These are phyloP conservation scores for Salix dunnii DNA, from an alignment of 345 rosid species.

Conservation along the genomic window DNA sequence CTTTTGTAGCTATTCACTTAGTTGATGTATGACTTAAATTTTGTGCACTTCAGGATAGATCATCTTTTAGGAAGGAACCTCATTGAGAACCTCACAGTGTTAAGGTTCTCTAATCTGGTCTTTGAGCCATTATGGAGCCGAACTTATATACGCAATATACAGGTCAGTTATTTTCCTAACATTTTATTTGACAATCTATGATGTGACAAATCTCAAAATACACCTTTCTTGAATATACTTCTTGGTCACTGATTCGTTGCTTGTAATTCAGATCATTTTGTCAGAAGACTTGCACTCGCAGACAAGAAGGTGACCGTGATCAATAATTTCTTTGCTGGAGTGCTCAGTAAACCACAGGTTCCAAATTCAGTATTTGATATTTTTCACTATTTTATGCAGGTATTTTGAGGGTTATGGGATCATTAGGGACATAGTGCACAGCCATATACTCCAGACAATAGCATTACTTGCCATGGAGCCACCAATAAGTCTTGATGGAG, in stretches of 20 bases:
- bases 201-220: neutral
- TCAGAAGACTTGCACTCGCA: conserved; percentile 52
- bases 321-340: neutral
- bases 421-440: conserved; percentile 63
- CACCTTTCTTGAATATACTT: conserved; percentile 5
- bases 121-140: conserved; percentile 79
- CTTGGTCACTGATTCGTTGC: conserved; percentile 18
- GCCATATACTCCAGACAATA: conserved; percentile 71
- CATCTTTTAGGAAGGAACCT: conserved; percentile 72
- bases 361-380: conserved; percentile 8
- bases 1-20: neutral
- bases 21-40: conserved; percentile 8
- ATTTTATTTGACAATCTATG: neutral
- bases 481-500: conserved; percentile 73
- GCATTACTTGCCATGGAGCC: conserved; percentile 87
- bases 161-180: conserved; percentile 30
- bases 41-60: conserved; percentile 53
- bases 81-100: conserved; percentile 70
- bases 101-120: conserved; percentile 70
- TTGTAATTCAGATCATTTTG: conserved; percentile 51
- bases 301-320: conserved; percentile 39
- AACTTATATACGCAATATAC: conserved; percentile 58
- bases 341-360: conserved; percentile 5
- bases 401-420: conserved; percentile 81
- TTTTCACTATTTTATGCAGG: conserved; percentile 28